Evolutionary conservation across 192 early-diverging fungal genomes (phyloP).

Genomic region (Mortierella antarctica): DNA sequence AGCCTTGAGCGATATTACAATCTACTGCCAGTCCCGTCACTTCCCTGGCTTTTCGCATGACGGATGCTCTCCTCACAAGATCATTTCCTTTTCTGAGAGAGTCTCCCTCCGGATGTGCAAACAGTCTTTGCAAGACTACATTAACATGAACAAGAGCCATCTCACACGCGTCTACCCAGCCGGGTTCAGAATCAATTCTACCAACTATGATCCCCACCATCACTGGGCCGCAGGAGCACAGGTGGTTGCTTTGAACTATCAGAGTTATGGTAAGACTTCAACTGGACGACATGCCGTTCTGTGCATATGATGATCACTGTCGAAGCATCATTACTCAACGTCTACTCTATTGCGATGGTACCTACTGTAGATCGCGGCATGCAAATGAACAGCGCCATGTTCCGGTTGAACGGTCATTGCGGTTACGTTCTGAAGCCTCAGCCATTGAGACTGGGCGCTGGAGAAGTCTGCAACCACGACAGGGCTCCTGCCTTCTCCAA

Average conservation of each 20-base stretch:
- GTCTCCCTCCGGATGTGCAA: constrained; percentile 65
- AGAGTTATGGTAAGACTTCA: constrained; percentile 70
- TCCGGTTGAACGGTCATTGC: constrained; percentile 70
- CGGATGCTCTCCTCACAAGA: constrained; percentile 61
- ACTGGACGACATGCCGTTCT: neutral
- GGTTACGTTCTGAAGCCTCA: constrained; percentile 88
- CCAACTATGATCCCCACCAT: constrained; percentile 86
- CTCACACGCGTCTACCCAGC: constrained; percentile 87
- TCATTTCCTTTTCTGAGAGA: constrained; percentile 78
- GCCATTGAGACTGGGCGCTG: constrained; percentile 40
- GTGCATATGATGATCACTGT: neutral
- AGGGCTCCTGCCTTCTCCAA: constrained; percentile 40
- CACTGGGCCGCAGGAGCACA: constrained; percentile 87
- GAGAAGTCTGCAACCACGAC: constrained; percentile 31
- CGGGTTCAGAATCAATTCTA: constrained; percentile 79
- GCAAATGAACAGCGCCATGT: constrained; percentile 91
- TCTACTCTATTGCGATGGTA: neutral
- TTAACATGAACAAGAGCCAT: constrained; percentile 65
- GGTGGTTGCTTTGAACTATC: constrained; percentile 92
- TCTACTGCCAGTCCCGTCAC: constrained; percentile 71
- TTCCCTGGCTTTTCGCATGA: constrained; percentile 68
- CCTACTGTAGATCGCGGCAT: constrained; percentile 69
- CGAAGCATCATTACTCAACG: neutral
- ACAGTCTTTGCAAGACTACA: constrained; percentile 63
- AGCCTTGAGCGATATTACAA: constrained; percentile 66